Base-by-base conservation (phyloP, 2,329 filamentous ascomycete species). In the Phoma herbarum region DNA sequence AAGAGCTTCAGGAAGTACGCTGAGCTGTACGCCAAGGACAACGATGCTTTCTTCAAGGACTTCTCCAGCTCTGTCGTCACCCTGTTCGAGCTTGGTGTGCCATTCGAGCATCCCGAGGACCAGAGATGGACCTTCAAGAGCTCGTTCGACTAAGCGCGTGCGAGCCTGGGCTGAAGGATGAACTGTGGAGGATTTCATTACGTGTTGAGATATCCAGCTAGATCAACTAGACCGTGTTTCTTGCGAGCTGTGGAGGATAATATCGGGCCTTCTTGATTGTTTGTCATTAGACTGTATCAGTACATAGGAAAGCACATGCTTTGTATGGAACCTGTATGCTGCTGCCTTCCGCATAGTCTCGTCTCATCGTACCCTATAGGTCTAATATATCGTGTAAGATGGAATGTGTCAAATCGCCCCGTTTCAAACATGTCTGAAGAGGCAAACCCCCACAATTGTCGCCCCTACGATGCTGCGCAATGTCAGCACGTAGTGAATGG, bases 31-130 rank as follows among this genome's bases (percentile, higher is more conserved):
- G 93, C 94, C 73, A 92, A 92, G 84, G 92, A 97, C 80, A 92
- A 91, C 78, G 90, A 93, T 56, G 83, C 83, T 50, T 99, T 97
- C 86, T 98, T 98, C 86, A 89, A 90, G 79, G 94, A 98, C 78
- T 99, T 98, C 78, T 84, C 88, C 12, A 85, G 88, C 37, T 93
- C 90, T 50, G 83, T 94, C 57, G 80, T 86, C 69, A 94, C 90
- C 83, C 86, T 99, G 47, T 94, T 98, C 69, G 94, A 98, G 85
- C 87, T 97, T 14, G 94, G 94, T 71, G 94, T 98, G 59, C 93
- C 94, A 33, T 98, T 97, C 78, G 79, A 87, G 69, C 85, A 67
- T 33, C 70, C 73, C 2, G 78, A 81, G 73, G 79, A 80, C 33
- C 73, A 74, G 62, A 71, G 80, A 62, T 79, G 80, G 64, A 71